These are phyloP conservation scores for Pythium periplocum DNA, from an alignment of 352 stramenopile species.

Conservation along the genomic window DNA sequence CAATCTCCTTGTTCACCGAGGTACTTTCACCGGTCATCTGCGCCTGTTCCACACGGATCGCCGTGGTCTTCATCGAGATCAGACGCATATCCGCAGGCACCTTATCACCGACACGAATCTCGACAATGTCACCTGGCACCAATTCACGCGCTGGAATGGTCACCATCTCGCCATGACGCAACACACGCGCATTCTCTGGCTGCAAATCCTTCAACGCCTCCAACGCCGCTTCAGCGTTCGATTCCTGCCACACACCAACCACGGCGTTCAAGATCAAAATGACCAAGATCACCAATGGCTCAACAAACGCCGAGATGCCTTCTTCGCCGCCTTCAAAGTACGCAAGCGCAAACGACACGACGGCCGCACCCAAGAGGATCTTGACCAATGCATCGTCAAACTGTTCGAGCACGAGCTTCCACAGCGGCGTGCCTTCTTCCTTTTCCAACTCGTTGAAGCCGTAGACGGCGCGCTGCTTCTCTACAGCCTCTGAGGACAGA, in stretches of 20 bases:
- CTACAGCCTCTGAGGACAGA: slow-evolving; percentile 45
- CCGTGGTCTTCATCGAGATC: slow-evolving; percentile 92
- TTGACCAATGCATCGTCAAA: slow-evolving; percentile 98
- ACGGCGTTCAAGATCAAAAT: slow-evolving; percentile 97
- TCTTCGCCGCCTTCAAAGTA: slow-evolving; percentile 85
- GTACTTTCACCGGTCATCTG: slow-evolving; percentile 96
- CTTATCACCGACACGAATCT: slow-evolving; percentile 96
- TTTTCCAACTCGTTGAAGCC: slow-evolving; percentile 90
- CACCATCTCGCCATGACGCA: slow-evolving; percentile 82
- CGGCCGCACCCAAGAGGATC: slow-evolving; percentile 96
- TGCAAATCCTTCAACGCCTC: slow-evolving; percentile 96
- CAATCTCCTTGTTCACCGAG: slow-evolving; percentile 90
- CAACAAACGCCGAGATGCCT: slow-evolving; percentile 91
- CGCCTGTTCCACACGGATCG: slow-evolving; percentile 93
- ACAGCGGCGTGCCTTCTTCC: slow-evolving; percentile 85
- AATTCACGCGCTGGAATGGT: slow-evolving; percentile 88
- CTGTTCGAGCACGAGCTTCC: slow-evolving; percentile 96
- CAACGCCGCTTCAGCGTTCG: slow-evolving; percentile 91
- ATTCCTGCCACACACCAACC: slow-evolving; percentile 96
- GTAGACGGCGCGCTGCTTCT: slow-evolving; percentile 43
- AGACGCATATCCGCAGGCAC: slow-evolving; percentile 96
- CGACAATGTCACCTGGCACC: slow-evolving; percentile 96
- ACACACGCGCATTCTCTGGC: slow-evolving; percentile 85
- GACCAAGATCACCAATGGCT: slow-evolving; percentile 96
- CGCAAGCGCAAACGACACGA: slow-evolving; percentile 93